phyloP scores from a whole-genome alignment of 257 asterid genomes.

The Solanum pennellii region DNA sequence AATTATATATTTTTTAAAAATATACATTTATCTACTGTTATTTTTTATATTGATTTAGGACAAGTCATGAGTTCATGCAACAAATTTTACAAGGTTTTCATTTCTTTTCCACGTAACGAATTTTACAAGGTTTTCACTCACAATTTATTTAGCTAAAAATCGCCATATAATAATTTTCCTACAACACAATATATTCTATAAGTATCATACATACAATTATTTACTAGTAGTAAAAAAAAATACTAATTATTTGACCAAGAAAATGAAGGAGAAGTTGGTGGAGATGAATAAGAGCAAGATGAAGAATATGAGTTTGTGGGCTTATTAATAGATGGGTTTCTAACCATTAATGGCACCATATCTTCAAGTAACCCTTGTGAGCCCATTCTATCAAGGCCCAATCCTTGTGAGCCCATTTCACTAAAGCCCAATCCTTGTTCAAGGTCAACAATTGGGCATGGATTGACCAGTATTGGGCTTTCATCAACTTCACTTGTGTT shows the following conservation, averaged over 20 bases:
- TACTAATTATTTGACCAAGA: slow-evolving; percentile 30
- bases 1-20: accelerated
- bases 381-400: background rate
- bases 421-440: background rate
- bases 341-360: slow-evolving; percentile 60
- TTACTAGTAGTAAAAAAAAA: background rate
- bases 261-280: slow-evolving; percentile 51
- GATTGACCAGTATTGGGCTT: background rate
- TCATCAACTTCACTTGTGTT: slow-evolving; percentile 6
- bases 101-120: background rate
- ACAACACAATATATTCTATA: background rate
- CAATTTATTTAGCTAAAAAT: background rate
- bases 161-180: background rate
- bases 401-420: slow-evolving; percentile 8
- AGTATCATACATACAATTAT: background rate
- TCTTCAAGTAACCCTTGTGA: slow-evolving; percentile 83
- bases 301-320: slow-evolving; percentile 26
- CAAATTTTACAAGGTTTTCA: background rate
- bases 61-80: background rate
- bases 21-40: background rate
- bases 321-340: slow-evolving; percentile 34
- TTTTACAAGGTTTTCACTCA: background rate
- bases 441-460: background rate
- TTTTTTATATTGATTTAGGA: background rate
- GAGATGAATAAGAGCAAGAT: slow-evolving; percentile 36